Conservation (phyloP, 2,329 filamentous ascomycete genomes). For the Fusarium sarcochroum region DNA sequence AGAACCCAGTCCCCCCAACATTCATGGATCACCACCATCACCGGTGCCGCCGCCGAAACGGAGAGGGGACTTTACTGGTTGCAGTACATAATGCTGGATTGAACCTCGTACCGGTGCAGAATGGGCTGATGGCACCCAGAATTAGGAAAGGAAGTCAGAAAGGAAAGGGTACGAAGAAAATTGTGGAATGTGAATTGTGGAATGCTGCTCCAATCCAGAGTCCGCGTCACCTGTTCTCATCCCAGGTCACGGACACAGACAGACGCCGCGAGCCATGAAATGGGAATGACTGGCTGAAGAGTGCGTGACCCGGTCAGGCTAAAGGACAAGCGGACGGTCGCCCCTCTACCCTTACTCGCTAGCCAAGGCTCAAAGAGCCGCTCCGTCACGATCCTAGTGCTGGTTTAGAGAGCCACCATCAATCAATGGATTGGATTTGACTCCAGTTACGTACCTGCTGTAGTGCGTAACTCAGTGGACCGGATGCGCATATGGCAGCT, state of each 20-base stretch:
- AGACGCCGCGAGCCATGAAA: slow-evolving; percentile 34
- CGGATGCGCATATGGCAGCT: slow-evolving; percentile 12
- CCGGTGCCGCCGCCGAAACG: slow-evolving; percentile 31
- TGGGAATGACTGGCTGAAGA: slow-evolving; percentile 43
- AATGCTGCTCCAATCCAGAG: slow-evolving; percentile 42
- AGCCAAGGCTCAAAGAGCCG: slow-evolving; percentile 48
- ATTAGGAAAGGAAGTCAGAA: slow-evolving; percentile 14
- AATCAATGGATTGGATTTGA: slow-evolving; percentile 13
- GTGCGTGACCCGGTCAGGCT: slow-evolving; percentile 43
- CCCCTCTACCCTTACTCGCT: slow-evolving; percentile 40
- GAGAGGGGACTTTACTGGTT: slow-evolving; percentile 28
- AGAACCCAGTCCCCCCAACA: slow-evolving; percentile 21
- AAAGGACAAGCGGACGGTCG: slow-evolving; percentile 37
- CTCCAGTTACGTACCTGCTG: slow-evolving; percentile 30
- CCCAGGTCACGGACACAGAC: slow-evolving; percentile 26
- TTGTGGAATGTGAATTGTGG: slow-evolving; percentile 27
- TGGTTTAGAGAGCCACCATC: slow-evolving; percentile 36
- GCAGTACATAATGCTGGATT: slow-evolving; percentile 13
- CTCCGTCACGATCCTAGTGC: slow-evolving; percentile 50
- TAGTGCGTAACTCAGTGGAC: slow-evolving; percentile 14
- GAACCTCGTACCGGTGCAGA: slow-evolving; percentile 35
- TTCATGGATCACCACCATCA: slow-evolving; percentile 22
- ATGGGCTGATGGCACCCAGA: slow-evolving; percentile 40
- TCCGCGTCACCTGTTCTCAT: slow-evolving; percentile 42
- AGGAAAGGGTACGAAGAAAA: slow-evolving; percentile 15